Conservation (phyloP, 1,284 basidiomycete species). For the Schizophyllum amplum region DNA sequence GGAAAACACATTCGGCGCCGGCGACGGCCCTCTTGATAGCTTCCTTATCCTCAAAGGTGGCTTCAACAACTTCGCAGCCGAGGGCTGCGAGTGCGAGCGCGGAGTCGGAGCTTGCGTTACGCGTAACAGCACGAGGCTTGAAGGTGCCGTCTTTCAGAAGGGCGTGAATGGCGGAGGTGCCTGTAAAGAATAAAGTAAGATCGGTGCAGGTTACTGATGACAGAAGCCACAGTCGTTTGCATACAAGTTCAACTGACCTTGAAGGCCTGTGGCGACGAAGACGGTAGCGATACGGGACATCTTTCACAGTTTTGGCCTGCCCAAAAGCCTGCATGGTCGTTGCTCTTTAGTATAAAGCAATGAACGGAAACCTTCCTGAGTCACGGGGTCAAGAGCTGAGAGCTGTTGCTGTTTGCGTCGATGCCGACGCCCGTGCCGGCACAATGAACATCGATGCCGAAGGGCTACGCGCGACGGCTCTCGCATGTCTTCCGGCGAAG, state of each 20-base stretch:
- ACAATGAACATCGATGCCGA: too few species aligned
- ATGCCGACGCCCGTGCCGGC: too few species aligned
- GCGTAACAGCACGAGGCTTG: slow-evolving; percentile 23
- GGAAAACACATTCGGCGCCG: slow-evolving; percentile 8
- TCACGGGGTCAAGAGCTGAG: too few species aligned
- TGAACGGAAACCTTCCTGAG: too few species aligned
- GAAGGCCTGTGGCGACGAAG: slow-evolving; percentile 3
- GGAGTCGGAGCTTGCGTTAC: slow-evolving; percentile 19
- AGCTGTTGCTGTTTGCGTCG: too few species aligned
- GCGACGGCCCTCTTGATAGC: slow-evolving; percentile 5
- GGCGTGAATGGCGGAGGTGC: slow-evolving; percentile 19
- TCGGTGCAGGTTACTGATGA: neutral
- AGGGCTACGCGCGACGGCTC: too few species aligned
- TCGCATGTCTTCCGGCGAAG: too few species aligned
- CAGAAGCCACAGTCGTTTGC: neutral
- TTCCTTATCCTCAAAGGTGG: neutral
- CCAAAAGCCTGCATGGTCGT: too few species aligned
- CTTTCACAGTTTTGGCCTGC: too few species aligned
- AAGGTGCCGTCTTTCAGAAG: slow-evolving; percentile 25
- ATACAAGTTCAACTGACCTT: neutral
- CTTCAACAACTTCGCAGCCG: slow-evolving; percentile 26
- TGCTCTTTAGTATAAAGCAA: too few species aligned
- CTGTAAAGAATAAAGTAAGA: slow-evolving; percentile 6
- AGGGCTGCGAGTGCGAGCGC: slow-evolving; percentile 18
- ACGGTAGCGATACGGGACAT: slow-evolving; percentile 5